Conservation (phyloP, 2,329 filamentous ascomycete genomes). For the Phyllosticta citribraziliensis region DNA sequence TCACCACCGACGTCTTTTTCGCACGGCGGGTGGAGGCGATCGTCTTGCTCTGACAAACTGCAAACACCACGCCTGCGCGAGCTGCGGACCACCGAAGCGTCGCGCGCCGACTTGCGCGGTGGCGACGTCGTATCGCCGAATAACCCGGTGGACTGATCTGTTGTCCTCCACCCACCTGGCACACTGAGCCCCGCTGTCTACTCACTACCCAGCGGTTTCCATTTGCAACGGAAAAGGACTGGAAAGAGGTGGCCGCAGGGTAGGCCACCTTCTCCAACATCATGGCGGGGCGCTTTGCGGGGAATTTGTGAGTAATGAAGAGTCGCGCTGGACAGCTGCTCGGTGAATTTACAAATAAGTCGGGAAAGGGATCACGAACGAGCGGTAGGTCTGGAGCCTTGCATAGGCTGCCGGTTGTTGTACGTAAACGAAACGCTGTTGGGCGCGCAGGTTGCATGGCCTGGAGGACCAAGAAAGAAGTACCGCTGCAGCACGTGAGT, state of each 20-base stretch:
- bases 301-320: background rate
- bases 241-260: background rate
- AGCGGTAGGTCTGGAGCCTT: background rate
- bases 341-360: background rate
- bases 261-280: background rate
- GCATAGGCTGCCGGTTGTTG: background rate
- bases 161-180: too few species aligned
- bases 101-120: background rate
- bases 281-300: background rate
- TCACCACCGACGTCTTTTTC: background rate
- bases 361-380: background rate
- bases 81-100: background rate
- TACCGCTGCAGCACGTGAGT: too few species aligned
- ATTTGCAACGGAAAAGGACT: too few species aligned
- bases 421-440: background rate
- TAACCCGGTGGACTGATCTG: too few species aligned
- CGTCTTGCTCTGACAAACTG: background rate
- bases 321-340: background rate
- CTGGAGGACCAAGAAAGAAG: background rate
- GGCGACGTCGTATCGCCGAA: too few species aligned
- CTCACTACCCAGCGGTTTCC: too few species aligned
- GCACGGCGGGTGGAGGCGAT: background rate
- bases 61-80: background rate
- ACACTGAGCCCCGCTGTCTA: too few species aligned
- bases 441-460: background rate